phyloP scores from a whole-genome alignment of 257 asterid species.

The Solanum corneliomulleri region DNA sequence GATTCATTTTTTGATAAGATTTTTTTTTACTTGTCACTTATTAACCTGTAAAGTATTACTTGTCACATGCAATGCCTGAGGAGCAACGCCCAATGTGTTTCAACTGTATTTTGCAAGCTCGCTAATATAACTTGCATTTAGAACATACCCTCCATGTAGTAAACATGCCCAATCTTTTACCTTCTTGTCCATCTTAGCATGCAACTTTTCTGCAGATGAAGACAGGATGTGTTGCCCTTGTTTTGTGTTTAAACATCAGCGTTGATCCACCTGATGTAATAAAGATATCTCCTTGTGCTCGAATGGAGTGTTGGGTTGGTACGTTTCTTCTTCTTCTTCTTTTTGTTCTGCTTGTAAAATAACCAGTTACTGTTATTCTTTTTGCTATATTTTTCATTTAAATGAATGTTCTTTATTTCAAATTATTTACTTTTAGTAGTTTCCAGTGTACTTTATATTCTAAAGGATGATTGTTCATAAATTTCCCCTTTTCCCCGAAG shows the following conservation, averaged over 20 bases:
- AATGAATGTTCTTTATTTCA: not conserved
- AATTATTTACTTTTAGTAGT: not conserved
- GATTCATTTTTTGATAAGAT: not conserved
- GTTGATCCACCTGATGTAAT: slow-evolving; percentile 98
- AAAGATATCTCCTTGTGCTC: slow-evolving; percentile 99
- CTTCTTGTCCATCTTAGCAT: slow-evolving; percentile 1
- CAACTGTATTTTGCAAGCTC: not conserved
- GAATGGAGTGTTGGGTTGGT: slow-evolving; percentile 99
- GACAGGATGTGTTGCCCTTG: slow-evolving; percentile 98
- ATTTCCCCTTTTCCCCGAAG: not conserved
- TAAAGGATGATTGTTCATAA: not conserved
- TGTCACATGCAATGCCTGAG: not conserved
- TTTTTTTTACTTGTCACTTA: not conserved
- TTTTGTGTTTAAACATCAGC: slow-evolving; percentile 83
- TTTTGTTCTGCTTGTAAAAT: not conserved
- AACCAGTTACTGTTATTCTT: not conserved
- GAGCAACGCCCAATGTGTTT: not conserved
- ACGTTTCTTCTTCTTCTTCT: slow-evolving; percentile 15
- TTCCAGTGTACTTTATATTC: not conserved
- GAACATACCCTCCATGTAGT: not conserved
- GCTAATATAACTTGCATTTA: not conserved
- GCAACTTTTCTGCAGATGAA: slow-evolving; percentile 69
- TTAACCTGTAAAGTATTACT: not conserved
- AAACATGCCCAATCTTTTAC: not conserved
- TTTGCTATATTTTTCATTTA: not conserved